Percentiles rank a stretch among this genome's conserved stretches.
These are phyloP conservation scores for Yamadazyma atlantica DNA, from an alignment of 1,139 yeast species.

Conservation along the genomic window DNA sequence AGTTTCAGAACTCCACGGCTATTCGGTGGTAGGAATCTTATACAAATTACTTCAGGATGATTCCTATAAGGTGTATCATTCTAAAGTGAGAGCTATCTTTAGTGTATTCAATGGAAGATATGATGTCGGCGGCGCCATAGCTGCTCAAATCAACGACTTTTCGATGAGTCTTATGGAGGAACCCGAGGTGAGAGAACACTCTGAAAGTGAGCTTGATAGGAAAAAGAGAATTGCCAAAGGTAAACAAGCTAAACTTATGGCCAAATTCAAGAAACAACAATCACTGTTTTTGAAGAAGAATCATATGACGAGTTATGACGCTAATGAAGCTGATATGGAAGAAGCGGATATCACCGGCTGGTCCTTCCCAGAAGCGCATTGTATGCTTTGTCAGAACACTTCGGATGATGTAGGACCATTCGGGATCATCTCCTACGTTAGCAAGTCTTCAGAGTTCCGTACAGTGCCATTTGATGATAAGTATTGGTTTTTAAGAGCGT, in stretches of 20 bases:
- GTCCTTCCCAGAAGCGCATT: constrained; percentile 77
- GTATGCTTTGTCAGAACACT: constrained; percentile 88
- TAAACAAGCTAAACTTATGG: constrained; percentile 71
- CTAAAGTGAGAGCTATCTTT: constrained; percentile 57
- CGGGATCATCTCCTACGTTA: constrained; percentile 67
- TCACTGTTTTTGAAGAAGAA: constrained; percentile 60
- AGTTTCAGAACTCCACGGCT: constrained; percentile 26
- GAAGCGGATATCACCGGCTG: constrained; percentile 43
- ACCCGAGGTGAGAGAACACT: constrained; percentile 13
- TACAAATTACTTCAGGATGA: constrained; percentile 45
- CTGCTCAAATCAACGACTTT: constrained; percentile 21
- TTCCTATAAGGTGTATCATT: constrained; percentile 40
- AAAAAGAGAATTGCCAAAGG: constrained; percentile 71
- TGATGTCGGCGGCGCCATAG: constrained; percentile 21
- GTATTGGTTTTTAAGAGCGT: constrained; percentile 68
- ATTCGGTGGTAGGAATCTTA: constrained; percentile 46
- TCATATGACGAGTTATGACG: constrained; percentile 28
- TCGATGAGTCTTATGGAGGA: constrained; percentile 21
- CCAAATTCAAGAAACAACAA: constrained; percentile 78
- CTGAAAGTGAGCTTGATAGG: constrained; percentile 51
- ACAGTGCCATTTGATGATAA: constrained; percentile 61
- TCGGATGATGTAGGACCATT: constrained; percentile 67
- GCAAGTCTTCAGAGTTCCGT: constrained; percentile 61
- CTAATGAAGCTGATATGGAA: constrained; percentile 40
- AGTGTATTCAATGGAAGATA: constrained; percentile 31